Evolutionary conservation across 352 stramenopile species (phyloP), one percentile per base, ranked within the genome.

Genomic region (Elongisporangium prolatum): DNA sequence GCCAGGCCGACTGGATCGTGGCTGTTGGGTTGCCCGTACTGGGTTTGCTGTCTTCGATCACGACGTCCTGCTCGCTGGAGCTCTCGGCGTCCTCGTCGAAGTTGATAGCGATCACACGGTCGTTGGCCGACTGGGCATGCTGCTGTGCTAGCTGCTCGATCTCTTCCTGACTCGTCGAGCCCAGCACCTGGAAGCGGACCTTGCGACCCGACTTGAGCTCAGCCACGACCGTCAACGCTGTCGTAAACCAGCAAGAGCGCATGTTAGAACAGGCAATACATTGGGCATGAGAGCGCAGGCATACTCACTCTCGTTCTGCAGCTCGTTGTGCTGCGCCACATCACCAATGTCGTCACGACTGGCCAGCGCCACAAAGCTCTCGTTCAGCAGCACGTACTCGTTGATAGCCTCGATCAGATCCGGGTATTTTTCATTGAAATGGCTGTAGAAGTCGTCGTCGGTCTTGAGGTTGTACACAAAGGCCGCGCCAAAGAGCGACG

Each of bases 381-480:
- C 77, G 49, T 84, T 79, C 21, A 94, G 65, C 53, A 78, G 71
- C 18, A 89, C 65, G 60, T 87, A 88, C 50, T 75, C 61, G 59
- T 91, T 77, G 54, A 94, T 86, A 9, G 65, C 59, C 13, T 75
- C 72, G 22, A 94, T 78, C 2, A 94, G 54, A 5, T 94, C 80
- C 14, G 85, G 85, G 69, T 92, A 94, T 13, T 85, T 81, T 59
- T 86, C 77, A 49, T 85, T 88, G 56, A 94, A 94, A 58, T 94
- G 79, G 64, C 70, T 80, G 69, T 91, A 91, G 63, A 94, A 94
- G 56, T 86, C 78, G 60, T 90, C 77, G 66, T 94, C 85, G 10
- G 72, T 76, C 69, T 86, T 76, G 44, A 94, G 67, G 62, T 94
- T 94, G 74, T 94, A 85, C 61, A 94, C 80, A 50, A 94, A 94